These are phyloP conservation scores for Cyathus olla DNA, from an alignment of 1,284 basidiomycete genomes.

Conservation along the genomic window DNA sequence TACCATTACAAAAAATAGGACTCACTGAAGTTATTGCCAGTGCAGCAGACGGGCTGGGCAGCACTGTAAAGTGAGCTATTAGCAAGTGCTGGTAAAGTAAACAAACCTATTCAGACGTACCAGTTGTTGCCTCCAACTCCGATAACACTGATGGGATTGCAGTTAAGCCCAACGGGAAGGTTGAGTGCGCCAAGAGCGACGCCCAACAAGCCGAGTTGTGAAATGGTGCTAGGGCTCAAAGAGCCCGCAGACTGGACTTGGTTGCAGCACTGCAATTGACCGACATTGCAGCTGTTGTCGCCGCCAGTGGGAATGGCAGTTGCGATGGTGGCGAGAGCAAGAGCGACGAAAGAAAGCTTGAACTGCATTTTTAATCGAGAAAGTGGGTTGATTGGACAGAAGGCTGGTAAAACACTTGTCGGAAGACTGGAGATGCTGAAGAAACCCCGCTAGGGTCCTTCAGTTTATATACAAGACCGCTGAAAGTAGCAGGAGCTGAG, in stretches of 20 bases:
- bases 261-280: slow-evolving; percentile 27
- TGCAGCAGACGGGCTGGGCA: slow-evolving; percentile 33
- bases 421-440: background rate
- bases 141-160: slow-evolving; percentile 29
- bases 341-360: slow-evolving; percentile 19
- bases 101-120: slow-evolving; percentile 11
- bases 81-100: background rate
- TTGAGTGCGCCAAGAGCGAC: slow-evolving; percentile 24
- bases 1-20: background rate
- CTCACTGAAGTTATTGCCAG: slow-evolving; percentile 26
- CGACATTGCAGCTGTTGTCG: slow-evolving; percentile 11
- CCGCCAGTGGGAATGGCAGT: slow-evolving; percentile 22
- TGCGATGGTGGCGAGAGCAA: slow-evolving; percentile 29
- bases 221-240: slow-evolving; percentile 10
- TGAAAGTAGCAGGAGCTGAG: background rate
- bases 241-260: slow-evolving; percentile 11
- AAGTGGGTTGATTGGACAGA: background rate
- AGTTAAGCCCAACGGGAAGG: slow-evolving; percentile 29
- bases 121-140: slow-evolving; percentile 25
- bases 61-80: slow-evolving; percentile 13
- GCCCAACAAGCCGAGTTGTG: slow-evolving; percentile 31
- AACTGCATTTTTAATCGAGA: slow-evolving; percentile 26
- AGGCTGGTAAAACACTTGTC: background rate
- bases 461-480: background rate
- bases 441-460: background rate